phyloP scores from a whole-genome alignment of 2,329 filamentous ascomycete species.

The Penicillium sp. region DNA sequence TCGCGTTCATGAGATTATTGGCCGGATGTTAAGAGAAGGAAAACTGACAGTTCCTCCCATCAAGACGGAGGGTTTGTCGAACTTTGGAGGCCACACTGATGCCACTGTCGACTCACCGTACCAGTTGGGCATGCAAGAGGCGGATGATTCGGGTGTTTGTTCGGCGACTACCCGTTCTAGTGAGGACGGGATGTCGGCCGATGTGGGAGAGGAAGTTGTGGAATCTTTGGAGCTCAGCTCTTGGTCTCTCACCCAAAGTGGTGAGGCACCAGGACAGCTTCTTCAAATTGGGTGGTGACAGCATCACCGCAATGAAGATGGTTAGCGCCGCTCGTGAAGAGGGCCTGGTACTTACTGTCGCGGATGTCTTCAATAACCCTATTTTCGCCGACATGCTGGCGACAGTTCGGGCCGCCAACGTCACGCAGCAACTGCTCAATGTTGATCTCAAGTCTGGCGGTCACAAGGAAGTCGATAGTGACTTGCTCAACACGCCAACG shows the following conservation, averaged over 20 bases:
- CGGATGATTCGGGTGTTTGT: conserved; percentile 24
- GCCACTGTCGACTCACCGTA: conserved; percentile 20
- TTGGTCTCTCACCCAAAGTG: conserved; percentile 33
- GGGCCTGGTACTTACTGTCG: conserved; percentile 41
- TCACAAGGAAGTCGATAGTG: conserved; percentile 15
- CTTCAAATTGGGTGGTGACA: conserved; percentile 43
- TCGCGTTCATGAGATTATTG: conserved; percentile 35
- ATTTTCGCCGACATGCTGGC: conserved; percentile 41
- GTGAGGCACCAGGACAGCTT: conserved; percentile 42
- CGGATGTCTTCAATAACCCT: conserved; percentile 44
- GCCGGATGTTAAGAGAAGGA: conserved; percentile 32
- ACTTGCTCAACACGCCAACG: conserved; percentile 14
- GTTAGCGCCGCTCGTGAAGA: conserved; percentile 41
- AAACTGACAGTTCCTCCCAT: conserved; percentile 24
- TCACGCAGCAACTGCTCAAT: conserved; percentile 24
- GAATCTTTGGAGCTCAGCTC: conserved; percentile 39
- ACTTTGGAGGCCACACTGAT: conserved; percentile 14
- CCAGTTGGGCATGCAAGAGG: conserved; percentile 14
- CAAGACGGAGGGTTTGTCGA: conserved; percentile 14
- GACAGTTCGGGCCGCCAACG: conserved; percentile 26
- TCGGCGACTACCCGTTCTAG: conserved; percentile 34
- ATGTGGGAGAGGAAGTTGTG: conserved; percentile 36
- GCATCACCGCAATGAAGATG: conserved; percentile 43
- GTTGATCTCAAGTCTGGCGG: conserved; percentile 19
- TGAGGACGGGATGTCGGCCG: conserved; percentile 25